Base-by-base conservation (phyloP, 805 yeast genomes). In the Myxozyma vanderwaltii region DNA sequence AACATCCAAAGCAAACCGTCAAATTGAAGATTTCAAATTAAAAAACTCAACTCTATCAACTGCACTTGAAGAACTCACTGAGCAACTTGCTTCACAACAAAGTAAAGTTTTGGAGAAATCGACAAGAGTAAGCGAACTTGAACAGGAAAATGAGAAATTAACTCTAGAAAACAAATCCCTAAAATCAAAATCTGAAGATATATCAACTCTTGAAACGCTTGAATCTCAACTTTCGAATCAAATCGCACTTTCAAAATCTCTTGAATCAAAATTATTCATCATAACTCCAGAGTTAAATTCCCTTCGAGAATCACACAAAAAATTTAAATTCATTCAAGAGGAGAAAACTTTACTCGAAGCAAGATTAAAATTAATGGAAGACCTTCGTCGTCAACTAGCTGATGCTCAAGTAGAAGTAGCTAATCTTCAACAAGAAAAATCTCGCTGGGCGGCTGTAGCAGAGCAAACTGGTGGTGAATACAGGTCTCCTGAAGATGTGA, bases 201-300 rank as follows among this genome's bases (percentile, higher is more conserved):
- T 56, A n/a, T 43, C 44, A 1, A 49, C 53, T 24, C 44, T 65
- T n/a, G 45, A 58, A 10, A 21, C 58, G 12, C 17, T 63, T 8
- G 55, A 58, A 33, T 39, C 47, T 6, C 63, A 61, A 26, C 57
- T 59, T 19, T 35, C 70, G 1, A 68, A 77, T 27, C 85, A 82
- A 66, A 65, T 81, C 40, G 70, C 74, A 26, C 77, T 80, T 63
- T 70, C 81, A 45, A 73, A 77, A 64, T 77, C 76, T 43, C 67
- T 80, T 59, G 89, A 86, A 61, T 75, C 77, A 4, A 79, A 81
- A 61, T 81, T 82, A 60, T 73, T 83, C 52, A 74, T 78, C 6
- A 83, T 86, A 67, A 74, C 82, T 23, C 80, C 77, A 59, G 79
- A 82, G 40, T 76, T 86, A 57, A 78, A 79, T 61, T 74, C 76